These are phyloP conservation scores for Ceratocystis diversiconidia DNA, from an alignment of 2,329 filamentous ascomycete genomes.

Conservation along the genomic window DNA sequence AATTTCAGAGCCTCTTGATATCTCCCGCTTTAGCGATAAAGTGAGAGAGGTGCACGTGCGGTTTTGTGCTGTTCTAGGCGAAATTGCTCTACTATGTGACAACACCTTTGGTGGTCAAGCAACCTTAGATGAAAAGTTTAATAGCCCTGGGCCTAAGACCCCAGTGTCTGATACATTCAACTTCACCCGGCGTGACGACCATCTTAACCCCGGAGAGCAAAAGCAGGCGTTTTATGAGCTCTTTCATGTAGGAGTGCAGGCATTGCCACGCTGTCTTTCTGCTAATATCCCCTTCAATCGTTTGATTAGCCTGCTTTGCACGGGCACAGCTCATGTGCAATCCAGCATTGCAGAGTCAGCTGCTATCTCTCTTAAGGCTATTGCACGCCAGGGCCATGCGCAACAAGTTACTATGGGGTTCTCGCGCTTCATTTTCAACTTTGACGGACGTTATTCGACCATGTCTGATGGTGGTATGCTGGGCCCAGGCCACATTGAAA, in stretches of 20 bases:
- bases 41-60: conserved; percentile 74
- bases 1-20: conserved; percentile 24
- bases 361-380: conserved; percentile 83
- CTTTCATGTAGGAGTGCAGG: conserved; percentile 87
- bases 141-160: conserved; percentile 70
- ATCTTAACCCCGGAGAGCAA: conserved; percentile 57
- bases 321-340: conserved; percentile 90
- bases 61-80: conserved; percentile 89
- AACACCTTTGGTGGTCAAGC: conserved; percentile 95
- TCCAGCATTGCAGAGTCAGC: conserved; percentile 84
- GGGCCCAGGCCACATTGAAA: conserved; percentile 86
- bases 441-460: conserved; percentile 91
- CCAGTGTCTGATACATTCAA: conserved; percentile 90
- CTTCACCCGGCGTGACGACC: conserved; percentile 72
- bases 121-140: conserved; percentile 88
- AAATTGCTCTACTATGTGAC: conserved; percentile 92
- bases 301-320: conserved; percentile 86
- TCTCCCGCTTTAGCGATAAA: conserved; percentile 60
- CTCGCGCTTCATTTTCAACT: conserved; percentile 94
- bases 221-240: conserved; percentile 93
- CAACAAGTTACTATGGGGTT: conserved; percentile 96
- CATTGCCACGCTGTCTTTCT: conserved; percentile 83
- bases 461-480: conserved; percentile 98
- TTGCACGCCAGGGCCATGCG: conserved; percentile 81
- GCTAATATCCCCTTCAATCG: conserved; percentile 85